phyloP scores from a whole-genome alignment of 306 rosid species.

The Sophora flavescens region DNA sequence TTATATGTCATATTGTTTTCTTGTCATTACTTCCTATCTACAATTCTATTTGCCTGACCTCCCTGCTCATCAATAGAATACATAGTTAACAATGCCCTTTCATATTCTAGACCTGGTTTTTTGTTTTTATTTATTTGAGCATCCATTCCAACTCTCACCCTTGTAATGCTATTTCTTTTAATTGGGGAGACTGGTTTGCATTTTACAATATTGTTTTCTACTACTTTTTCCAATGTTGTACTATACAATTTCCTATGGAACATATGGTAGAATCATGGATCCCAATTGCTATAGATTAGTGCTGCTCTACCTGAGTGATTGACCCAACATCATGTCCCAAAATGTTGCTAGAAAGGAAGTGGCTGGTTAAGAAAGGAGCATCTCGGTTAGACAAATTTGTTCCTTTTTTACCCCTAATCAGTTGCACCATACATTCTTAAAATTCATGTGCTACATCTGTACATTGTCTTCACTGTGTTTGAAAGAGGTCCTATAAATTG shows the following conservation, averaged over 20 bases:
- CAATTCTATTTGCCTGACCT: background rate
- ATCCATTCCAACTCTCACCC: background rate
- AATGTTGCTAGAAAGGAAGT: constrained; percentile 5
- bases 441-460: constrained; percentile 5
- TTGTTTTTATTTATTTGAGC: background rate
- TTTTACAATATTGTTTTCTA: background rate
- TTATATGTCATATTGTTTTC: background rate
- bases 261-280: background rate
- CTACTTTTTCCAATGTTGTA: background rate
- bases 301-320: background rate
- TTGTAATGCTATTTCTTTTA: background rate
- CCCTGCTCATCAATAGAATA: constrained; percentile 11
- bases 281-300: background rate
- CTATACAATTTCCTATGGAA: background rate
- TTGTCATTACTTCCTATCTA: background rate
- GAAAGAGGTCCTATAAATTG: background rate
- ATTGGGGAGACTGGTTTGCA: background rate
- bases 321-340: background rate
- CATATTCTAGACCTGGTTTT: background rate
- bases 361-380: background rate
- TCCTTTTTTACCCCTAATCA: background rate
- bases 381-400: constrained; percentile 1
- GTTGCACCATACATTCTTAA: constrained; percentile 4
- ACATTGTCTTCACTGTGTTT: background rate
- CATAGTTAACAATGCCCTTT: background rate